phyloP scores from a whole-genome alignment of 257 asterid genomes.

The Verbascum thapsus region DNA sequence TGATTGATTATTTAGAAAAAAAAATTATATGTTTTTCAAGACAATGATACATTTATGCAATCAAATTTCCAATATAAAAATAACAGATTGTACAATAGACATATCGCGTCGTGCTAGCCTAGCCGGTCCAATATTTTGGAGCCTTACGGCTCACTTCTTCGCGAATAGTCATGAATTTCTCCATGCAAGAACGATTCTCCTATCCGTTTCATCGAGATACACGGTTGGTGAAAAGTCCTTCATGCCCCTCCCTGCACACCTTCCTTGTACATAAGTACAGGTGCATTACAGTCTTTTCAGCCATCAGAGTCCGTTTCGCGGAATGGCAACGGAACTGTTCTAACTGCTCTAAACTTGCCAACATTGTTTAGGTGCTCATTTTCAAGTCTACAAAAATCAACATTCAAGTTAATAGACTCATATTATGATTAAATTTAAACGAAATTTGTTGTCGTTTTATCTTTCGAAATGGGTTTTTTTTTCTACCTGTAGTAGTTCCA shows the following conservation, averaged over 20 bases:
- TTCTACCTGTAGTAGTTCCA: conserved; percentile 93
- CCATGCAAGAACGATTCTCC: not conserved
- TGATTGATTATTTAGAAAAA: conserved; percentile 2
- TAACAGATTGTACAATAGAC: not conserved
- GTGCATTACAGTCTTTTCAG: conserved; percentile 23
- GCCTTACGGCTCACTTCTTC: conserved; percentile 26
- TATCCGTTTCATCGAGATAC: conserved; percentile 7
- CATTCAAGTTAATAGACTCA: not conserved
- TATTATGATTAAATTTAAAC: not conserved
- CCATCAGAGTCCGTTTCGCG: conserved; percentile 72
- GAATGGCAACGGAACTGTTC: conserved; percentile 87
- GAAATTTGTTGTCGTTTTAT: not conserved
- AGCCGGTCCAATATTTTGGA: conserved; percentile 12
- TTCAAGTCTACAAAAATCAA: conserved; percentile 64
- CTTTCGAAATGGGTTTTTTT: not conserved
- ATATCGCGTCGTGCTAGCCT: conserved; percentile 3
- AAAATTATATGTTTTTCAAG: not conserved
- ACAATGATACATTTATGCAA: not conserved
- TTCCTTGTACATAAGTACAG: conserved; percentile 13
- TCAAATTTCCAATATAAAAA: not conserved
- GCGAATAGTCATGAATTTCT: conserved; percentile 12
- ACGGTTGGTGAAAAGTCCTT: conserved; percentile 15
- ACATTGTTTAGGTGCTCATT: conserved; percentile 91
- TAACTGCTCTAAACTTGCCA: conserved; percentile 89
- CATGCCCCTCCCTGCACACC: conserved; percentile 20